Conservation (phyloP, 495 filamentous ascomycete species). For the Gamarada debralockiae region DNA sequence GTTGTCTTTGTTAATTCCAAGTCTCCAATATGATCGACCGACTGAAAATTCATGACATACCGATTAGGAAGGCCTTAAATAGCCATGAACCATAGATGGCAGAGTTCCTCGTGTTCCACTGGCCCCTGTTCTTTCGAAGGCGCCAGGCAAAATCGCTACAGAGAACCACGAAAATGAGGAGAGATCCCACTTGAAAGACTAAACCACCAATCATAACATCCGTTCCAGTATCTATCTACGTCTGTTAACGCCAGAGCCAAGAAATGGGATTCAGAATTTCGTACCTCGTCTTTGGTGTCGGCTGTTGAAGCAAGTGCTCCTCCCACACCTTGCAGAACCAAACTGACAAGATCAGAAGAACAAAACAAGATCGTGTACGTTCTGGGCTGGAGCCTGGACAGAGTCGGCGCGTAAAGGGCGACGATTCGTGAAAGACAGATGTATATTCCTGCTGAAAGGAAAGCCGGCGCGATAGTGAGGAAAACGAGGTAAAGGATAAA, state of each 20-base stretch:
- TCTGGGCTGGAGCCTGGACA: conserved; percentile 40
- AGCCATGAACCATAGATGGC: not conserved
- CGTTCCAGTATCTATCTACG: not conserved
- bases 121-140: conserved; percentile 8
- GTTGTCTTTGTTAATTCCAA: not conserved
- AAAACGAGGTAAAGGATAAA: conserved; percentile 36
- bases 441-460: conserved; percentile 52
- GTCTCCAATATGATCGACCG: no score
- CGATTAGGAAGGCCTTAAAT: conserved; percentile 1
- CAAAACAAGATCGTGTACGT: conserved; percentile 48
- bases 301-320: conserved; percentile 34
- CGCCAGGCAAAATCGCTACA: conserved; percentile 38
- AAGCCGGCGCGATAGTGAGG: conserved; percentile 51
- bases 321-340: conserved; percentile 50
- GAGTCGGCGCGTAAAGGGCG: conserved; percentile 35
- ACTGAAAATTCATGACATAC: conserved; percentile 1
- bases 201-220: conserved; percentile 11
- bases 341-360: conserved; percentile 44
- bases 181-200: conserved; percentile 17
- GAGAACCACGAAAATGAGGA: conserved; percentile 43
- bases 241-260: conserved; percentile 16
- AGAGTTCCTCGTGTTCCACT: not conserved
- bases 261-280: conserved; percentile 12
- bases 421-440: conserved; percentile 50
- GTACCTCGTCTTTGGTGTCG: not conserved